Evolutionary conservation across 1,284 basidiomycete genomes (phyloP), one percentile per base, ranked within the genome.

Genomic region (Cerrena zonata): DNA sequence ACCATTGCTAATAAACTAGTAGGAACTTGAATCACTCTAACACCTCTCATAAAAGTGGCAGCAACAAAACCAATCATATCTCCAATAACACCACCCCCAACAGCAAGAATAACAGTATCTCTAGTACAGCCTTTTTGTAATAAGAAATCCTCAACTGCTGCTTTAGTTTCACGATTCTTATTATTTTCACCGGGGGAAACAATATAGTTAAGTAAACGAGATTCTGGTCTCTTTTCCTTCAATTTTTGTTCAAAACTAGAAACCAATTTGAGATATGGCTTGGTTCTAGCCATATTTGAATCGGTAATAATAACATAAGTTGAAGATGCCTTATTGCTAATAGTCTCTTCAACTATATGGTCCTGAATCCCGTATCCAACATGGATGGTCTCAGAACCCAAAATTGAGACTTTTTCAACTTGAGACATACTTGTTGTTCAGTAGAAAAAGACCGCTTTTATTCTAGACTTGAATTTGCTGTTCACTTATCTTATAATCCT

Each of bases 1-100:
- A 99, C 96, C 96, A 99, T 99, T n/a, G 94, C 94, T 43, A 99
- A 78, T 2, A 99, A 76, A 0, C 94, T 97, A 0, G 95, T 98
- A 0, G 96, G 95, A 52, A 99, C 91, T 72, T 99, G 96, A 25
- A 93, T 87, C 68, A 95, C 91, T 55, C 89, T 89, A 41, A 98
- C 82, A 2, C 90, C 90, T 45, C 90, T 83, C 89, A 91, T 91
- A 69, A 97, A 96, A 13, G 95, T 99, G 2, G 96, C 92, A 25
- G 95, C 90, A 47, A 97, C 94, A 62, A 97, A 99, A 37, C 95
- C 95, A 52, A 93, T 86, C 18, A 99, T 76, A 71, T 99, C 95
- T 23, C 92, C 96, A 58, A 99, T 92, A 54, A 99, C 95, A 47
- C 95, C 95, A 36, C 95, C 95, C 22, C 95, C 95, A 26, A 98